phyloP scores from a whole-genome alignment of 345 rosid genomes.

The Euphorbia pulcherrima region DNA sequence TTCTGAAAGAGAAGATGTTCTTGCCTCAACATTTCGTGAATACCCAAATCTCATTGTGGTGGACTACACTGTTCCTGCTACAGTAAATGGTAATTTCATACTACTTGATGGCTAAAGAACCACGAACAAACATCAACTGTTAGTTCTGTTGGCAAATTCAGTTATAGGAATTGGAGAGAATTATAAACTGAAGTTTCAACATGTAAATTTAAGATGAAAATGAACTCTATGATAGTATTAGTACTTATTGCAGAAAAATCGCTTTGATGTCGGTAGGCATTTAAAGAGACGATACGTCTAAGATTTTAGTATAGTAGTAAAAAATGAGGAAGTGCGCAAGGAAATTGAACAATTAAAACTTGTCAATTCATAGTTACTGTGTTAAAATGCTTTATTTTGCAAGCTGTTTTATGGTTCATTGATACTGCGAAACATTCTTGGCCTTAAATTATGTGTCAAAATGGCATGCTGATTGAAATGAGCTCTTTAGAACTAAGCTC shows the following conservation, averaged over 20 bases:
- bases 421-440: background rate
- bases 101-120: background rate
- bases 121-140: background rate
- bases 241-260: background rate
- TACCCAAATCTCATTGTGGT: constrained; percentile 74
- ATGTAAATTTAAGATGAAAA: background rate
- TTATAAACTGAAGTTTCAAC: background rate
- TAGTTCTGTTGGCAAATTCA: background rate
- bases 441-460: background rate
- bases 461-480: background rate
- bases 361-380: background rate
- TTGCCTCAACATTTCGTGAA: constrained; percentile 50
- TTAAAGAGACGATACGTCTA: background rate
- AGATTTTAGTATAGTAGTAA: background rate
- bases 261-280: background rate
- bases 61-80: constrained; percentile 78
- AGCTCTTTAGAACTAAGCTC: background rate
- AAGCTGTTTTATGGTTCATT: background rate
- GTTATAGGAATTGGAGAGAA: background rate
- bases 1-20: constrained; percentile 59
- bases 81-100: constrained; percentile 63
- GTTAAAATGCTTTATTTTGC: constrained; percentile 2
- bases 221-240: background rate
- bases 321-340: background rate
- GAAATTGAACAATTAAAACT: background rate